Evolutionary conservation across 176 grass and related monocot genomes (phyloP), one percentile per base, ranked within the genome.

Genomic region (Calamus simplicifolius): DNA sequence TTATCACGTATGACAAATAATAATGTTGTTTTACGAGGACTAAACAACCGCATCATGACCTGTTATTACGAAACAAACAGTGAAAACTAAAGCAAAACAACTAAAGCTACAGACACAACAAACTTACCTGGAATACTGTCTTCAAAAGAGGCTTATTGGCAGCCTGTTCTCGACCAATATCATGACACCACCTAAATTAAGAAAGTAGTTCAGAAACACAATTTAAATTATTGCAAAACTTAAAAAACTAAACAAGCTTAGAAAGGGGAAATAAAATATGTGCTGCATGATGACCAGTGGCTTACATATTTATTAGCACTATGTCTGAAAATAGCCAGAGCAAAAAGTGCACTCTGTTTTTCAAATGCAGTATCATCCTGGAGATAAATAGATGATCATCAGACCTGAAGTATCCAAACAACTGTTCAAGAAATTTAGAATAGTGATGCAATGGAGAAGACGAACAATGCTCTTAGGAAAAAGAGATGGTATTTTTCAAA

Each of bases 1-100:
- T 98, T 98, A 59, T 98, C 93, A 73, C 93, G 93, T 67, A 98
- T 92, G 69, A 98, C 93, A 64, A 98, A 98, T 52, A 98, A 52
- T 51, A 98, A 72, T 66, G 93, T 89, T 7, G 93, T 98, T 82
- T 92, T 98, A 4, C 88, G 87, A 43, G 93, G 93, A 70, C 88
- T 92, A 76, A 98, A 98, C 75, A 98, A 81, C 21, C 88, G 89
- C 88, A 98, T 98, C 94, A 97, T 97, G 50, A 97, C 93, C 93
- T 97, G 55, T 51, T 61, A 50, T 75, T 13, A 64, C 0, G 3
- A 71, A 69, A 57, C 15, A 23, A 23, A 73, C 56, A 19, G 19
- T 15, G 54, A 73, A 68, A 25, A 54, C 25, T 64, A 56, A 56
- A 64, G n/a, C 64, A 5, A 54, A 30, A 27, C 1, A 64, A 25